Conservation (phyloP, 345 rosid genomes). For the Dipteronia dyeriana region DNA sequence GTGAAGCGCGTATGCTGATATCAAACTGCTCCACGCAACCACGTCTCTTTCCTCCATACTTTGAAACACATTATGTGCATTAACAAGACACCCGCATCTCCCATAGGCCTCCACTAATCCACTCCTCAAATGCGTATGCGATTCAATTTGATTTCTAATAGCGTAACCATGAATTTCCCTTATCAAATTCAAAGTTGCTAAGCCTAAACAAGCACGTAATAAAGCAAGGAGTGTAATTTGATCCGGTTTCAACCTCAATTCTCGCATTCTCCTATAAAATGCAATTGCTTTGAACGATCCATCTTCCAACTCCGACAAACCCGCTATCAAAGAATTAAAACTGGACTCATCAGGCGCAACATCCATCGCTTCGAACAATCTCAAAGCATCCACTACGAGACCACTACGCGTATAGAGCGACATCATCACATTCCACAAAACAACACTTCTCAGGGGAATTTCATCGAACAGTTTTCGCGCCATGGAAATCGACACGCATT, state of each 20-base stretch:
- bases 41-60: constrained; percentile 48
- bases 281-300: constrained; percentile 49
- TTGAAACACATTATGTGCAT: constrained; percentile 41
- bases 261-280: constrained; percentile 53
- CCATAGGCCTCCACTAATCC: constrained; percentile 68
- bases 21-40: constrained; percentile 70
- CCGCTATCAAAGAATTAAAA: constrained; percentile 52
- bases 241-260: constrained; percentile 46
- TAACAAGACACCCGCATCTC: constrained; percentile 44
- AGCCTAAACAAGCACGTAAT: constrained; percentile 46
- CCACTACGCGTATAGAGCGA: constrained; percentile 47
- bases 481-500: constrained; percentile 42
- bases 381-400: constrained; percentile 36
- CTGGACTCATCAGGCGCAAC: constrained; percentile 50
- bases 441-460: constrained; percentile 52
- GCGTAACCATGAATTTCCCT: constrained; percentile 62
- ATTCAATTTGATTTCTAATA: constrained; percentile 45
- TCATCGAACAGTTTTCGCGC: constrained; percentile 65
- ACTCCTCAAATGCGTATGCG: constrained; percentile 48
- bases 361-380: constrained; percentile 46
- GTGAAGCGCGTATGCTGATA: constrained; percentile 64
- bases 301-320: constrained; percentile 42
- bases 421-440: constrained; percentile 60
- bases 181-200: constrained; percentile 40
- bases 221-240: constrained; percentile 64